Base-by-base conservation (phyloP, 768 basidiomycete genomes). In the Tylopilus vinaceipallidus region DNA sequence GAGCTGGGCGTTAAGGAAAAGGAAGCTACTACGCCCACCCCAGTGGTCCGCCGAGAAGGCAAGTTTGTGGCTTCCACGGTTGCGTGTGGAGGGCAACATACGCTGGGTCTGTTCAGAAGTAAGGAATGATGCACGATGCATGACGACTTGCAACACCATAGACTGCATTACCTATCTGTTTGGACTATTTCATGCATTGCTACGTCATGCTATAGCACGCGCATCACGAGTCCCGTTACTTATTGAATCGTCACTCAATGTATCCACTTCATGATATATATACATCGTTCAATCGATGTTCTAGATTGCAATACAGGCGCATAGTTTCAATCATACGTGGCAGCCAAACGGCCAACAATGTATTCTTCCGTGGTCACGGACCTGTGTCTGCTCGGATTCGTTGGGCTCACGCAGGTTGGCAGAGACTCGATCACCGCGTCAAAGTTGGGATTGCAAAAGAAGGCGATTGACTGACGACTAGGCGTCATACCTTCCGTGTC, bases 371-470 rank as follows among this genome's bases (percentile, higher is more conserved):
- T 80, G 44, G 80, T 85, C 45, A 91, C 74, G 1, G 87, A 69
- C n/a, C 76, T 70, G 62, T 91, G 89, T 69, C 85, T 90, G 26
- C 80, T 82, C 26, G 84, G 82, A 26, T 67, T 68, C 30, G 57
- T 54, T 33, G 54, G 17, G 29, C 47, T 47, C 20, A 68, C 53
- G 54, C 81, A 82, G 48, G 79, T 86, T 17, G 89, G 87, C 23
- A 92, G 67, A 55, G 89, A 88, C 14, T 81, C 72, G 47, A 93
- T 83, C 49, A 76, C 72, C 13, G 86, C 73, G 35, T 76, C 76
- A 58, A 79, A 81, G 55, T 91, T 89, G 4, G 90, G 89, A 58
- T 87, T 91, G 73, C 86, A 90, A 70, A 93, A 93, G 74, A 88
- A 93, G 8, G 87, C 91, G 44, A 92, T 85, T 9, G 87, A 89